Conservation (phyloP, 2,329 filamentous ascomycete genomes). For the Diaporthe sp. region DNA sequence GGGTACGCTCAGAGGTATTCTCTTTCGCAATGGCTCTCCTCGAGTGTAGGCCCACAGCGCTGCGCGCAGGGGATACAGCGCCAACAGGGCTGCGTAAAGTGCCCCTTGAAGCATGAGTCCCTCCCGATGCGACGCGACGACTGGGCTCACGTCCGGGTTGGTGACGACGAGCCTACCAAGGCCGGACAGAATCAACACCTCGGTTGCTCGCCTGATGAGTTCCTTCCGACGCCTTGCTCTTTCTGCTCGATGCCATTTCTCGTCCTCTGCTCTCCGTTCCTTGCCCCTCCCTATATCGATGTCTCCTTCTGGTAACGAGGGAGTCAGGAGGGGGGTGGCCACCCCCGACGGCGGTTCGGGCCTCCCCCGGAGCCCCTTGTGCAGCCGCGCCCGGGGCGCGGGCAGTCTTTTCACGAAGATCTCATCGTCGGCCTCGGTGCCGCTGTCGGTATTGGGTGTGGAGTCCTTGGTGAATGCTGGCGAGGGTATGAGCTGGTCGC, state of each 20-base stretch:
- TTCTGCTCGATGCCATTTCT: conserved; percentile 43
- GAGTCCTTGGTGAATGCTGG: conserved; percentile 62
- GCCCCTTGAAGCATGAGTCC: conserved; percentile 56
- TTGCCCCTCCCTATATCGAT: conserved; percentile 42
- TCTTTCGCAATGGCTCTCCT: conserved; percentile 46
- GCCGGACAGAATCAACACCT: conserved; percentile 63
- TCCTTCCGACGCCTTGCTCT: conserved; percentile 61
- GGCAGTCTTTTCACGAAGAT: conserved; percentile 88
- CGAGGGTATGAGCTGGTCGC: conserved; percentile 42
- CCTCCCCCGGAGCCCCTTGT: conserved; percentile 81
- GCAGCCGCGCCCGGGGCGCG: conserved; percentile 77
- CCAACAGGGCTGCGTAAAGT: conserved; percentile 56
- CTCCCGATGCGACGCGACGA: conserved; percentile 60
- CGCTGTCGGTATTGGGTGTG: conserved; percentile 83
- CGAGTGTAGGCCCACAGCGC: conserved; percentile 60
- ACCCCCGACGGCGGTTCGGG: conserved; percentile 67
- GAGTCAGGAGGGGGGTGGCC: conserved; percentile 68
- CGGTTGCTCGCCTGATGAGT: conserved; percentile 64
- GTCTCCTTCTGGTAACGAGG: conserved; percentile 59
- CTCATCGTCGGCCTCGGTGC: conserved; percentile 96
- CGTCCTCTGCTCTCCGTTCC: conserved; percentile 38
- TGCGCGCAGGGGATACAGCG: conserved; percentile 73
- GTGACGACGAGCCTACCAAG: conserved; percentile 62
- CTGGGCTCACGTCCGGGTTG: conserved; percentile 60
- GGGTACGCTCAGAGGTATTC: conserved; percentile 67